phyloP scores from a whole-genome alignment of 192 early-diverging fungal genomes.

The Umbelopsis sp. region DNA sequence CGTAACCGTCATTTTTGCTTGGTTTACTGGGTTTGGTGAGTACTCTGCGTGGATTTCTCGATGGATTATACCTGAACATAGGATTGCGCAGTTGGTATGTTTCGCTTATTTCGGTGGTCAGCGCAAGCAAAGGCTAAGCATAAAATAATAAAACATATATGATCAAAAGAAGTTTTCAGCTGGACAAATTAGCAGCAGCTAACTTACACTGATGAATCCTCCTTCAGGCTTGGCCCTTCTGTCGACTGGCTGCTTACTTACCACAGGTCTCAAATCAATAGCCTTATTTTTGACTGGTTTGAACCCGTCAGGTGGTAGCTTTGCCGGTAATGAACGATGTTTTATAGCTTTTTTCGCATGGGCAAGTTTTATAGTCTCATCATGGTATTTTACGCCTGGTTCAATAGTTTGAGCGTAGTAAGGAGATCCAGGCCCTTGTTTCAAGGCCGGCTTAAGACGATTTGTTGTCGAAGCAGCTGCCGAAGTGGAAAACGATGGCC shows the following conservation, averaged over 20 bases:
- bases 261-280: constrained; percentile 29
- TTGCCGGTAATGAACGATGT: neutral
- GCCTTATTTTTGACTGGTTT: constrained; percentile 7
- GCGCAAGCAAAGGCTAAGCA: constrained; percentile 15
- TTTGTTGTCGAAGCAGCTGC: neutral
- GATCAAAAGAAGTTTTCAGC: neutral
- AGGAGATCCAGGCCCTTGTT: neutral
- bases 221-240: constrained; percentile 17
- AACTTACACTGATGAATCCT: constrained; percentile 18
- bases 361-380: neutral
- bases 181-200: neutral
- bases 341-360: constrained; percentile 5
- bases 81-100: constrained; percentile 80
- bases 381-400: neutral
- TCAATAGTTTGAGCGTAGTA: constrained; percentile 16
- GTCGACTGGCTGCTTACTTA: neutral
- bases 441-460: neutral
- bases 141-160: neutral
- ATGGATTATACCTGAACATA: constrained; percentile 77
- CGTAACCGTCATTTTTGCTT: constrained; percentile 86
- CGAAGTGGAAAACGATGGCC: constrained; percentile 3
- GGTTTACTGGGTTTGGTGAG: constrained; percentile 94
- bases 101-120: constrained; percentile 20
- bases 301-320: neutral
- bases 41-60: constrained; percentile 84